Evolutionary conservation across 306 rosid genomes (phyloP), one percentile per base, ranked within the genome.

Genomic region (Pterocarpus macrocarpus): DNA sequence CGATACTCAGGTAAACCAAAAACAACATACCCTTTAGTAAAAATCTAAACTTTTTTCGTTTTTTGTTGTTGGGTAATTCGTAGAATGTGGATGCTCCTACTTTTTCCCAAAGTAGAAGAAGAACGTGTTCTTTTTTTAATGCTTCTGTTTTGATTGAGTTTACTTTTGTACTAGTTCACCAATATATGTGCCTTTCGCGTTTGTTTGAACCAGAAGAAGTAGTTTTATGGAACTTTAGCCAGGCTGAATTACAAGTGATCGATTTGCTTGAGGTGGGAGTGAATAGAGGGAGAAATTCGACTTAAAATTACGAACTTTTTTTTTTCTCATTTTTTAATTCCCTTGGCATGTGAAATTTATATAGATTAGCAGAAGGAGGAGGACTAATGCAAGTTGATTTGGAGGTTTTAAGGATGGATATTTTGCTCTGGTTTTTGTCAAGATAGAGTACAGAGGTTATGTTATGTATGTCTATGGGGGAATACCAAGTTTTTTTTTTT

Each of bases 1-100:
- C 49, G 98, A 94, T 81, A 91, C 97, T 77, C 98, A 92, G 92
- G 98, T 88, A 7, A 56, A 16, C 4, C 57, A 50, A 11, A 47
- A 10, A 2, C 28, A 32, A 30, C 11, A 0, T 30, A 43, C 61
- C n/a, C 44, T 30, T 22, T 22, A 22, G 28, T 22, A 22, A 22
- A 22, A 22, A 1, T 22, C 10, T 32, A 2, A 0, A 9, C 16
- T 50, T 30, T 15, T 71, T 38, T 3, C 32, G 2, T 13, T 12
- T 33, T 14, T 50, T 14, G 16, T 12, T 12, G 7, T 44, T 43
- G 49, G 22, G 22, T 4, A 63, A 34, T 63, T 34, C 44, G 4
- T 34, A 33, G 16, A 50, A 14, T 13, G 56, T 50, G 17, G 56
- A 13, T 50, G n/a, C n/a, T 12, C 56, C 4, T 50, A 50, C 1